Percentiles rank a stretch among this genome's conserved stretches.
These are phyloP conservation scores for Mortierella claussenii DNA, from an alignment of 192 early-diverging fungal species.

Conservation along the genomic window DNA sequence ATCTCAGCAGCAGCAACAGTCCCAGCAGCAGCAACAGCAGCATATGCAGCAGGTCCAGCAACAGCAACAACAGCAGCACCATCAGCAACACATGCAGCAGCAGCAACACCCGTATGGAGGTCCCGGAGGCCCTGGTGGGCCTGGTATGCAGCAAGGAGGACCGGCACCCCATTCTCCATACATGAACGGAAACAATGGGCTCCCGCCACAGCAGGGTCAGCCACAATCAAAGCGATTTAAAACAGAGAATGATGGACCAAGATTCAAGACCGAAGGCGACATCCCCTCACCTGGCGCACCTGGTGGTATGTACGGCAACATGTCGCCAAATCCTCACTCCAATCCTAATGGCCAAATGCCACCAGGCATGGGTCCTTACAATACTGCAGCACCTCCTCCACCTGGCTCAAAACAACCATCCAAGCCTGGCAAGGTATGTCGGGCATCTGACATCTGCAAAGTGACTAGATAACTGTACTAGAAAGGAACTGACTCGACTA, in stretches of 20 bases:
- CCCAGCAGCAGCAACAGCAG: constrained; percentile 31
- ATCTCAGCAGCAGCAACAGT: constrained; percentile 32
- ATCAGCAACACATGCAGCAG: constrained; percentile 28
- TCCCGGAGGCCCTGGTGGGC: constrained; percentile 40
- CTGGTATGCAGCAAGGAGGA: constrained; percentile 40
- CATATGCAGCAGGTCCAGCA: constrained; percentile 33
- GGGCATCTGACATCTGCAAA: not conserved
- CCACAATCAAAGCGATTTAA: constrained; percentile 51
- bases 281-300: constrained; percentile 45
- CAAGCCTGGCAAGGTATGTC: constrained; percentile 30
- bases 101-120: constrained; percentile 38
- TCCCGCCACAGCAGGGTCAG: constrained; percentile 48
- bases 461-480: not conserved
- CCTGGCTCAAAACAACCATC: constrained; percentile 16
- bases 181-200: constrained; percentile 49
- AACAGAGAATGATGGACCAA: constrained; percentile 40
- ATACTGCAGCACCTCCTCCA: constrained; percentile 30
- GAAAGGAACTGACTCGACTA: too few species aligned
- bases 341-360: constrained; percentile 58
- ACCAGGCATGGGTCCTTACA: constrained; percentile 52
- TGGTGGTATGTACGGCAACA: constrained; percentile 43
- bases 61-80: constrained; percentile 37
- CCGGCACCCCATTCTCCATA: constrained; percentile 53
- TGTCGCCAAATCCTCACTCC: constrained; percentile 56
- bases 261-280: constrained; percentile 45